Conservation (phyloP, 2,329 filamentous ascomycete genomes). For the Arthrobotrys sinensis region DNA sequence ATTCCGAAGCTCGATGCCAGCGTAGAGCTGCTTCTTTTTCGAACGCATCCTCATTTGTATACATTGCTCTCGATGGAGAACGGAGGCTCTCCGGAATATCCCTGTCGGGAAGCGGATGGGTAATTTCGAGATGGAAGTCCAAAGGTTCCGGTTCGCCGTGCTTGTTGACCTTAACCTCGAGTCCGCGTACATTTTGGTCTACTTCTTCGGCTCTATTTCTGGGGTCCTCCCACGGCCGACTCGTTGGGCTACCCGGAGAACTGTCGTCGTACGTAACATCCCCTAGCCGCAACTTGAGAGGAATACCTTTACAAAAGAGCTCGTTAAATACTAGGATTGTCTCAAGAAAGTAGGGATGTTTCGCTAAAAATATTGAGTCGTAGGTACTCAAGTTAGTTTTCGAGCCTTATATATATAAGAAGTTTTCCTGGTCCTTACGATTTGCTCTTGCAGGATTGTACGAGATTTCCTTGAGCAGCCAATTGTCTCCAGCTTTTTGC, state of each 20-base stretch:
- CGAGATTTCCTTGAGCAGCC: conserved; percentile 1
- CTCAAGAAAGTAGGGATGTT: conserved; percentile 31
- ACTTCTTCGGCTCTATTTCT: conserved; percentile 1
- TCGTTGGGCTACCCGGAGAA: background rate
- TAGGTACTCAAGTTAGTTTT: background rate
- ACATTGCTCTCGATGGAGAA: background rate
- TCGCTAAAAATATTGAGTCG: background rate
- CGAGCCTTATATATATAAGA: background rate
- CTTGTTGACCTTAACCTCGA: background rate
- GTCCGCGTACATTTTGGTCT: background rate
- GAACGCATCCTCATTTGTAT: background rate
- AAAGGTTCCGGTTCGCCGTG: background rate
- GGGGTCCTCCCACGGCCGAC: conserved; percentile 16
- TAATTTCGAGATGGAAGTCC: background rate
- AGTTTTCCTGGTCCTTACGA: background rate
- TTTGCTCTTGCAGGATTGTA: conserved; percentile 24
- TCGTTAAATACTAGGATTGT: background rate
- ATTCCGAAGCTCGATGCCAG: background rate
- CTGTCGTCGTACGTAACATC: conserved; percentile 2
- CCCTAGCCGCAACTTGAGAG: background rate
- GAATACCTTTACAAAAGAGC: conserved; percentile 5
- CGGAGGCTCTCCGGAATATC: background rate
- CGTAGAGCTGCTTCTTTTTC: background rate
- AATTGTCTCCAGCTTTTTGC: background rate
- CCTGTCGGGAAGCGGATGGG: background rate